Evolutionary conservation across 2,329 filamentous ascomycete species (phyloP), one percentile per base, ranked within the genome.

Genomic region (Cladophialophora psammophila): DNA sequence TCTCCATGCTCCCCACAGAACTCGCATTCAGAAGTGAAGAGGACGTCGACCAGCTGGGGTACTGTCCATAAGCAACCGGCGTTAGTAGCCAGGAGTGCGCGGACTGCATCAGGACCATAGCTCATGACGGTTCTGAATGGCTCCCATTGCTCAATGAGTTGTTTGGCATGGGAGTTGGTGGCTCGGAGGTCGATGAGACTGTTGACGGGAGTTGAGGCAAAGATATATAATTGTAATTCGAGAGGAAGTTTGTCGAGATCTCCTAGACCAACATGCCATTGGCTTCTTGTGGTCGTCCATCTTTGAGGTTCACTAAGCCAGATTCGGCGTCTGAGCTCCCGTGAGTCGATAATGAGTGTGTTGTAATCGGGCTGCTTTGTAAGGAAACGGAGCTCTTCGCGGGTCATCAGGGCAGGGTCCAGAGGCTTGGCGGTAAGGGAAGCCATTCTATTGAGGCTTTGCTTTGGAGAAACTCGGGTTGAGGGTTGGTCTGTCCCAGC

Each of bases 1-100:
- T 65, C 66, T 31, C 63, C 65, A 38, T 68, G 65, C 18, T 64
- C 48, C n/a, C 58, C 52, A 38, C 65, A 68, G 5, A 58, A 56
- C 35, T 68, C 65, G 35, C 65, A 68, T 34, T 60, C 36, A 5
- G 57, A 40, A 26, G 57, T 64, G 61, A 68, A 62, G 26, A 68
- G 35, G 31, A 59, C 50, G 12, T 61, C 57, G 36, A 60, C 56
- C 32, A 64, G 5, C 45, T 68, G 61, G 34, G 56, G 36, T 10
- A 45, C 40, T 45, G 65, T 68, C 65, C 65, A 68, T 52, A 57
- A 20, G 15, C 35, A 26, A 50, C 57, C 61, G 20, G 65, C 65
- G 15, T 45, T 35, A 4, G 65, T 67, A 20, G 53, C 45, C n/a
- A 63, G 32, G n/a, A 67, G 54, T 4, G 65, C 65, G 15, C 57